These are phyloP conservation scores for Colletotrichum cereale DNA, from an alignment of 2,329 filamentous ascomycete species.

Conservation along the genomic window DNA sequence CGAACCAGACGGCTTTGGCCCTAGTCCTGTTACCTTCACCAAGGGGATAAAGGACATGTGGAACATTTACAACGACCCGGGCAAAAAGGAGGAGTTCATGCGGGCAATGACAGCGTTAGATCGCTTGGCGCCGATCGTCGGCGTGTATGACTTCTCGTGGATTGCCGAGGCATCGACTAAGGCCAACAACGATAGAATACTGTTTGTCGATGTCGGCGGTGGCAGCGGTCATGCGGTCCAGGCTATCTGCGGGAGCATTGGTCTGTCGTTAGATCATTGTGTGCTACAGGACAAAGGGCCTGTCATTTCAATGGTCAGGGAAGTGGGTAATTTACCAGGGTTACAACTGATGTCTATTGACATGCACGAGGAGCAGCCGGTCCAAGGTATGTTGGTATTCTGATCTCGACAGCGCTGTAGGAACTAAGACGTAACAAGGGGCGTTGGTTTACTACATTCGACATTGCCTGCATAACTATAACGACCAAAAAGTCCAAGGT, in stretches of 20 bases:
- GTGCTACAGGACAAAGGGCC: constrained; percentile 42
- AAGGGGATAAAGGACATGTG: constrained; percentile 46
- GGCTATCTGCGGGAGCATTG: constrained; percentile 24
- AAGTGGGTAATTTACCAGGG: neutral
- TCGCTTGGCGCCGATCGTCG: constrained; percentile 43
- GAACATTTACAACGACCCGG: constrained; percentile 47
- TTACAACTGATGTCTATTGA: constrained; percentile 39
- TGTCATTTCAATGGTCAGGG: constrained; percentile 24
- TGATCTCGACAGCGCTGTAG: neutral
- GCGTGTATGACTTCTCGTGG: constrained; percentile 50
- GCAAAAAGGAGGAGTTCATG: constrained; percentile 46
- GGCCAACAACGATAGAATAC: constrained; percentile 29
- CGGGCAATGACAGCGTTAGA: constrained; percentile 46
- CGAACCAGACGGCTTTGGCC: constrained; percentile 46
- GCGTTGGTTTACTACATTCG: constrained; percentile 53
- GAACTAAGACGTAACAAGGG: constrained; percentile 41
- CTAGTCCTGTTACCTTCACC: constrained; percentile 45
- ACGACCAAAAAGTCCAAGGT: constrained; percentile 46
- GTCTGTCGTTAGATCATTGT: constrained; percentile 3
- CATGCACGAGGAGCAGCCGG: constrained; percentile 42
- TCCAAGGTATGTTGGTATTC: constrained; percentile 35
- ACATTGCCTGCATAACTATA: constrained; percentile 53
- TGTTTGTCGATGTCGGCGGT: constrained; percentile 51
- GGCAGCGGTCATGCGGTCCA: constrained; percentile 45
- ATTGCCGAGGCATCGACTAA: constrained; percentile 32